Evolutionary conservation across 176 grass and related monocot species (phyloP), one percentile per base, ranked within the genome.

Genomic region (Dactylis glomerata): DNA sequence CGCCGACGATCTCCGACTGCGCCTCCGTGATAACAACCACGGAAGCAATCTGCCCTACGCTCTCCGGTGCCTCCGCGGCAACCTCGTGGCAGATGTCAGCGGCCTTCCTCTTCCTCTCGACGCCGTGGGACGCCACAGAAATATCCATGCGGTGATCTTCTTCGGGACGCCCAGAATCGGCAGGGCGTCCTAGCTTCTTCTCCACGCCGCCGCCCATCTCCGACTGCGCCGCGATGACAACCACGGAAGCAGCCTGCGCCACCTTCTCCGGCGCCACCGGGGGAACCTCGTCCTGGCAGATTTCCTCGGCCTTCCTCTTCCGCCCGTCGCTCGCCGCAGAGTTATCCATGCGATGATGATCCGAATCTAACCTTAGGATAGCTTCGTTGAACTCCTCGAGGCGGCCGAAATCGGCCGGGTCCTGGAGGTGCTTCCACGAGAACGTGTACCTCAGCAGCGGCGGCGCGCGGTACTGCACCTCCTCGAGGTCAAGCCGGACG

Each of bases 391-490:
- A 78, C 15, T 26, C 33, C 12, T 61, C 54, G 9, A 78, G 55
- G 3, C 36, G n/a, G 22, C 54, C n/a, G 14, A 36, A 44, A 11
- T 40, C 36, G 23, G 36, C n/a, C 1, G 55, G 55, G n/a, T 62
- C 76, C 55, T 20, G 76, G 75, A 62, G 76, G 37, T 78, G 34
- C 76, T 58, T 61, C 75, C 75, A 78, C 22, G 54, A 40, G 22
- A 59, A 17, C 13, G 6, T n/a, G 54, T 78, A 20, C 6, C 34
- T 59, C 44, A 74, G 44, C 26, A 47, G 41, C 71, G 45, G 71
- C 8, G 44, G 71, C 8, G 49, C 20, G 22, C 38, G 36, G 68
- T 5, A 15, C 10, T 2, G 66, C 66, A 4, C 66, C 34, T 15
- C 6, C 38, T 42, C 2, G 38, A 24, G 38, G 44, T 4, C 38